Base-by-base conservation (phyloP, 2,329 filamentous ascomycete species). In the Colletotrichum karsti region DNA sequence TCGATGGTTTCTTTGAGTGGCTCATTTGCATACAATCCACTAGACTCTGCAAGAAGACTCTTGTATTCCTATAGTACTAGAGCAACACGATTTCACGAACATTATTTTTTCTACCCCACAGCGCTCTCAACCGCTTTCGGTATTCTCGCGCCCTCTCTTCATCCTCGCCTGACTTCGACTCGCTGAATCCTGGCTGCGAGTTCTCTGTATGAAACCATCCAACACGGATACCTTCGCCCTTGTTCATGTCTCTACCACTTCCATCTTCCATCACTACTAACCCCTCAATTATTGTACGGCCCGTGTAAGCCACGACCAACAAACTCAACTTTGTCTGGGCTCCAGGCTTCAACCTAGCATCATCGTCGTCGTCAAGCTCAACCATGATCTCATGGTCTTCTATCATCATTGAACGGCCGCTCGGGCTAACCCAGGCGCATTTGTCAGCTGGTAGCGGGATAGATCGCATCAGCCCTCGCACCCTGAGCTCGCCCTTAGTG, bases 1-100 rank as follows among this genome's bases (percentile, higher is more conserved):
- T 69, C 78, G 86, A 4, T 88, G 86, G 85, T 87, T 87, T 71
- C 71, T 81, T n/a, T n/a, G n/a, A n/a, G n/a, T n/a, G n/a, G n/a
- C n/a, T n/a, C n/a, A n/a, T n/a, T n/a, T n/a, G 46, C 4, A 10
- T 9, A 3, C 7, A 5, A 26, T 15, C 1, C 10, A 7, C 5
- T n/a, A 12, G 7, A 30, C 28, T 5, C 4, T n/a, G 12, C 7
- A 30, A 12, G 15, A n/a, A 3, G 9, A n/a, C 10, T 22, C 2
- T 18, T 12, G 15, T 42, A 20, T n/a, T 6, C n/a, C 7, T n/a
- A 30, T 18, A 30, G 1, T 10, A 44, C 22, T n/a, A 44, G 18
- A 13, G 12, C 41, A 44, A 44, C 22, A 44, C 41, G 7, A 24
- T 22, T 44, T 44, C 41, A 22, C 42, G 42, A 46, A 46, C 20